Percentiles rank a stretch among this genome's conserved stretches.
These are phyloP conservation scores for Hymenoscyphus scutula DNA, from an alignment of 2,329 filamentous ascomycete species.

Conservation along the genomic window DNA sequence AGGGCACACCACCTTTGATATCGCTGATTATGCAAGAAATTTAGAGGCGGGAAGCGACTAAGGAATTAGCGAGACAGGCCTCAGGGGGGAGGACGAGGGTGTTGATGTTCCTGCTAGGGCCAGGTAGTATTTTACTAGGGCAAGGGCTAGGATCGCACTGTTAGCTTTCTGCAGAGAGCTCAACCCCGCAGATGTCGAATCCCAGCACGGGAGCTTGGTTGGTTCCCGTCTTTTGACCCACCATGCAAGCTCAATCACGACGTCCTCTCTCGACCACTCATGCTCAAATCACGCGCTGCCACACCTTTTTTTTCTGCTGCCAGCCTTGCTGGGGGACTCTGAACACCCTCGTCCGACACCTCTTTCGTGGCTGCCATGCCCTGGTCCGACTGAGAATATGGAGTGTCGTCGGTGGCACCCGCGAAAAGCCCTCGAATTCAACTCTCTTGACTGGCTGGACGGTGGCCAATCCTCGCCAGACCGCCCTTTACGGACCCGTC, in stretches of 20 bases:
- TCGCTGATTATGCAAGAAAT: conserved; percentile 26
- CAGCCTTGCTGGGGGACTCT: conserved; percentile 7
- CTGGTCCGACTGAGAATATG: conserved; percentile 14
- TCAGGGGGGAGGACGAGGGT: conserved; percentile 1
- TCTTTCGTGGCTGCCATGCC: conserved; percentile 21
- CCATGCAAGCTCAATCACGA: conserved; percentile 16
- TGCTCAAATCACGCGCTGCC: conserved; percentile 23
- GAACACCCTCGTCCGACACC: conserved; percentile 5
- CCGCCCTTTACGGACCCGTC: conserved; percentile 29
- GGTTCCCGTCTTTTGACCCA: too few species aligned
- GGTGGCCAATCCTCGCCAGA: conserved; percentile 36
- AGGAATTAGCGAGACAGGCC: neutral
- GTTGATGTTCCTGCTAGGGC: neutral
- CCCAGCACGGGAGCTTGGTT: conserved; percentile 5
- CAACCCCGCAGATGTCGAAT: neutral
- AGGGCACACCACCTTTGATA: conserved; percentile 12
- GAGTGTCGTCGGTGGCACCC: conserved; percentile 1
- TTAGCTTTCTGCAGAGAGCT: conserved; percentile 8
- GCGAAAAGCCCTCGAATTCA: conserved; percentile 2
- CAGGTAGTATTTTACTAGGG: neutral
- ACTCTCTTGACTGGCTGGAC: conserved; percentile 18
- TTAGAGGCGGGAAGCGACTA: neutral
- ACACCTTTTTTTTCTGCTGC: conserved; percentile 10
- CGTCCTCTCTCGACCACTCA: conserved; percentile 19
- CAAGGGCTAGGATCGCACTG: neutral